phyloP scores from a whole-genome alignment of 1,284 basidiomycete species.

The Boletus mariae region DNA sequence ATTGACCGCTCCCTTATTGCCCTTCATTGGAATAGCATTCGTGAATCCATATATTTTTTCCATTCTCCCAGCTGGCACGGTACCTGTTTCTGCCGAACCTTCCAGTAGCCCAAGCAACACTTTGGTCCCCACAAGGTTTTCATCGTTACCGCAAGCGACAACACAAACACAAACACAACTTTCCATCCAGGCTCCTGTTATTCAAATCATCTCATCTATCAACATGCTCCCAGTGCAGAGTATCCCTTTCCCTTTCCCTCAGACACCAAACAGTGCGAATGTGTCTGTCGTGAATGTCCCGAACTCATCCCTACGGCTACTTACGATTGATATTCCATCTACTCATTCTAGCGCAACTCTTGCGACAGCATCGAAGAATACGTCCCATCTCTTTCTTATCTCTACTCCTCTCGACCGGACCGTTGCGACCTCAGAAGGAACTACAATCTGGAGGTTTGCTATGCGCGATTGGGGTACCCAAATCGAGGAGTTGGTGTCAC shows the following conservation, averaged over 20 bases:
- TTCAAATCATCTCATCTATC: slow-evolving; percentile 80
- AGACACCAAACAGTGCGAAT: slow-evolving; percentile 24
- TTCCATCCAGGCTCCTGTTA: slow-evolving; percentile 51
- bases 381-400: slow-evolving; percentile 60
- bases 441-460: slow-evolving; percentile 71
- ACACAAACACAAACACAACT: slow-evolving; percentile 22
- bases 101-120: slow-evolving; percentile 10
- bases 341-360: slow-evolving; percentile 43
- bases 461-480: slow-evolving; percentile 79
- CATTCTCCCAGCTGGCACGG: slow-evolving; percentile 65
- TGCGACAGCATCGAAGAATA: background rate
- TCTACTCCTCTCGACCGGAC: slow-evolving; percentile 73
- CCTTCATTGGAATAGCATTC: slow-evolving; percentile 47
- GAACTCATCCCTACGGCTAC: slow-evolving; percentile 52
- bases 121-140: slow-evolving; percentile 30
- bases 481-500: slow-evolving; percentile 78
- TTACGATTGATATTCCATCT: slow-evolving; percentile 38
- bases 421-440: slow-evolving; percentile 60
- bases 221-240: slow-evolving; percentile 65
- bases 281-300: slow-evolving; percentile 19
- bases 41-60: slow-evolving; percentile 85
- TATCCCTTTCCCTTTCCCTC: slow-evolving; percentile 60
- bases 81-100: slow-evolving; percentile 37
- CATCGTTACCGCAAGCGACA: slow-evolving; percentile 11
- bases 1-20: background rate